Evolutionary conservation across 2,329 filamentous ascomycete genomes (phyloP), one percentile per base, ranked within the genome.

Genomic region (Blastomyces percursus): DNA sequence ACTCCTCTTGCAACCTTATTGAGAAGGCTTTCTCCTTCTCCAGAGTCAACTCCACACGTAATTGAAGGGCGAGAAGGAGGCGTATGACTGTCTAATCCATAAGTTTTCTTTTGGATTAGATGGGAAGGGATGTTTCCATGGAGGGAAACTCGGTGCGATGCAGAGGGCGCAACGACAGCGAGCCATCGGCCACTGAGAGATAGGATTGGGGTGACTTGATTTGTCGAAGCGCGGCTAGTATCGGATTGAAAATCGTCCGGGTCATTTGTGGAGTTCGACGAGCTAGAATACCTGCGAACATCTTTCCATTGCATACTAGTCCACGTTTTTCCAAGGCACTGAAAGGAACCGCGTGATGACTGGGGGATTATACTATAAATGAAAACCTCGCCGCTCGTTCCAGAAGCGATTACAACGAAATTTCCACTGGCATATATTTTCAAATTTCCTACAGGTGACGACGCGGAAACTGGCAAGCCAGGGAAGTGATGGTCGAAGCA

Each of bases 291-390:
- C 63, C 78, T 73, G 57, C 78, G 73, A 35, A 69, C 66, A 60
- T 77, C 72, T 52, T 71, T 72, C 16, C 72, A 82, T 71, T 94
- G 90, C 35, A 96, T 79, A 54, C 86, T 87, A 0, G 94, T 96
- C 94, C 94, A 99, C 21, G 95, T 78, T 76, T 99, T 99, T 24
- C 88, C 92, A 62, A 94, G 80, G 69, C 91, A 96, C 63, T 79
- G 78, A 70, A 85, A 87, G 16, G 66, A 64, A 40, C 65, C 66
- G 12, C 65, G 62, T 19, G 64, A 63, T 16, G 66, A 67, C 55
- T 67, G 66, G 30, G 62, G 64, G 46, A 65, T 68, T 61, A 73
- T 65, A 40, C 79, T 72, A 82, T 87, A 97, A 8, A 96, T 79
- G 81, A 89, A 96, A 55, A 93, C 86, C 76, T 97, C 93, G 14